A percentile compares a stretch with the other conserved stretches of the same genome.
Evolutionary conservation across 2,329 filamentous ascomycete genomes (phyloP).

Genomic region (Colletotrichum lupini): DNA sequence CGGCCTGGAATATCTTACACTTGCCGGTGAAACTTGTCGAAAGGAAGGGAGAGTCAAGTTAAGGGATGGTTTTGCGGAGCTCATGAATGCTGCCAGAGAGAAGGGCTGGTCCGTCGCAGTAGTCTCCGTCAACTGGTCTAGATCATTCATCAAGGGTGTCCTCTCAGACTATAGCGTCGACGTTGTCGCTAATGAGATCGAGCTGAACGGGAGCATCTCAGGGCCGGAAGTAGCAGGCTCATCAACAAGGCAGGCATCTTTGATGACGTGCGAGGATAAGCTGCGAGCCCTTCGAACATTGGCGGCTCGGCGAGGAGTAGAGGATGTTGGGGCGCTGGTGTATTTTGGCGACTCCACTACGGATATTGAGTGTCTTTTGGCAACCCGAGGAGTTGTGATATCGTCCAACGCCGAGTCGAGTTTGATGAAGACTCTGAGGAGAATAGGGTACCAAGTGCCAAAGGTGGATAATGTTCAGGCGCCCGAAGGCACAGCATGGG

Average conservation of each 20-base stretch:
- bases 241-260: slow-evolving; percentile 40
- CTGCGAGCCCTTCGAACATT: slow-evolving; percentile 51
- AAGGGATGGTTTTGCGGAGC: slow-evolving; percentile 52
- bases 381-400: slow-evolving; percentile 59
- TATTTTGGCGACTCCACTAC: slow-evolving; percentile 70
- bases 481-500: slow-evolving; percentile 42
- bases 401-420: slow-evolving; percentile 44
- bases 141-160: slow-evolving; percentile 58
- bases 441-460: slow-evolving; percentile 46
- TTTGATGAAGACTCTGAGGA: slow-evolving; percentile 38
- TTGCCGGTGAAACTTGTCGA: slow-evolving; percentile 52
- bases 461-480: slow-evolving; percentile 39
- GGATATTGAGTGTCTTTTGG: slow-evolving; percentile 64
- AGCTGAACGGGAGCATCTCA: slow-evolving; percentile 50
- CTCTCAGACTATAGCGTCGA: slow-evolving; percentile 46
- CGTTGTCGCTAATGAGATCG: slow-evolving; percentile 58
- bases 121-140: slow-evolving; percentile 64
- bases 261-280: slow-evolving; percentile 60
- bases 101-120: slow-evolving; percentile 54
- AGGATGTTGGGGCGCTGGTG: slow-evolving; percentile 44
- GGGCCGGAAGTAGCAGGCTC: slow-evolving; percentile 49
- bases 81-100: slow-evolving; percentile 41
- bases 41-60: slow-evolving; percentile 46
- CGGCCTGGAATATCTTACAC: slow-evolving; percentile 43
- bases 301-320: slow-evolving; percentile 32